Evolutionary conservation across 306 rosid species (phyloP).

Genomic region (Cicer arietinum): DNA sequence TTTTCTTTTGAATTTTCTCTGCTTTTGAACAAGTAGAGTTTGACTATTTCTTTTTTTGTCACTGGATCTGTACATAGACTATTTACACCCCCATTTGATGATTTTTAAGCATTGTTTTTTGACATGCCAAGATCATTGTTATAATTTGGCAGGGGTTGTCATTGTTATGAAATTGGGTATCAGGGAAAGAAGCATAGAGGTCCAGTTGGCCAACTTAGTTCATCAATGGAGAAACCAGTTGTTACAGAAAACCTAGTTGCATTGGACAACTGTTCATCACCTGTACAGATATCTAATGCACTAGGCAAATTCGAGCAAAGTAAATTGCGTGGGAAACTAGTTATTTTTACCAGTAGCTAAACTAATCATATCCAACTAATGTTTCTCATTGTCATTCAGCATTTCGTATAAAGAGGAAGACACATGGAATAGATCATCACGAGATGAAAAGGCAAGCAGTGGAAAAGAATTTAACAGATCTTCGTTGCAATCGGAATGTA

Average conservation of each 20-base stretch:
- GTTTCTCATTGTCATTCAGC: conserved; percentile 46
- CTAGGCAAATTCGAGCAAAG: conserved; percentile 56
- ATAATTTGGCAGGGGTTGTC: conserved; percentile 64
- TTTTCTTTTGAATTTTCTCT: conserved; percentile 22
- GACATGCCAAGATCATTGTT: conserved; percentile 29
- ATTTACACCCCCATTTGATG: not conserved
- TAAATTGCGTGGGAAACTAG: conserved; percentile 42
- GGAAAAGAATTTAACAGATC: conserved; percentile 41
- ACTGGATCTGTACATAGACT: conserved; percentile 5
- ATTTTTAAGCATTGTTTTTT: conserved; percentile 29
- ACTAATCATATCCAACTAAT: conserved; percentile 25
- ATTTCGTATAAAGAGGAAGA: conserved; percentile 58
- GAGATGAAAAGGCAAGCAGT: conserved; percentile 47
- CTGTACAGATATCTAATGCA: conserved; percentile 38
- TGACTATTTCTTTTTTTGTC: conserved; percentile 12
- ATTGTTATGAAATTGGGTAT: conserved; percentile 78
- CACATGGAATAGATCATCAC: conserved; percentile 37
- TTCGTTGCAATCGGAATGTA: conserved; percentile 35
- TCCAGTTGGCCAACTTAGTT: conserved; percentile 18
- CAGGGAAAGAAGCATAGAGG: conserved; percentile 41
- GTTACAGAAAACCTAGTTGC: conserved; percentile 43
- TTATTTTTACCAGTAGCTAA: conserved; percentile 31
- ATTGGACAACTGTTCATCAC: conserved; percentile 31
- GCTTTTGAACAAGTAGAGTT: conserved; percentile 14
- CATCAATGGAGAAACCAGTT: conserved; percentile 32